A percentile compares a stretch with the other conserved stretches of the same genome.
phyloP scores from a whole-genome alignment of 441 rosid species.

The Codiaeum variegatum region DNA sequence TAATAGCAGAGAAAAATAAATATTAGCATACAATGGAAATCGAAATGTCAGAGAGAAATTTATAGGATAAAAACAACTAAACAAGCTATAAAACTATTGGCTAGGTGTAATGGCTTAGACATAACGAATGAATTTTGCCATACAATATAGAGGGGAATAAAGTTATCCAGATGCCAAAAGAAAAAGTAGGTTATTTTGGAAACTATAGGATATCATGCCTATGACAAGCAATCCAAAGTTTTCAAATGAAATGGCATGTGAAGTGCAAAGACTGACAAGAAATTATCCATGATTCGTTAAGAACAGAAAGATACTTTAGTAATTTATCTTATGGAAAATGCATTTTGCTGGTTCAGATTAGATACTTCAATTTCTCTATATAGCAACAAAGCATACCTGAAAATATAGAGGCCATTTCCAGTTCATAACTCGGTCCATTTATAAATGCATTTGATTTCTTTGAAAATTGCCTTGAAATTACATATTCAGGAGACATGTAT shows the following conservation, averaged over 20 bases:
- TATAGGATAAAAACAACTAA: no score
- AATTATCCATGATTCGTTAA: not conserved
- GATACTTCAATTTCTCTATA: not conserved
- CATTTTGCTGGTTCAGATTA: not conserved
- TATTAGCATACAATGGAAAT: no score
- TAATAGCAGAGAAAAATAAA: no score
- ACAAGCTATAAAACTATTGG: constrained; percentile 1
- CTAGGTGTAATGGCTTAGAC: constrained; percentile 6
- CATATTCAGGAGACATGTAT: no score
- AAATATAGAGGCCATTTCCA: constrained; percentile 55
- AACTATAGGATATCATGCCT: not conserved
- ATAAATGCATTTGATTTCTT: no score
- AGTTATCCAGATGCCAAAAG: not conserved
- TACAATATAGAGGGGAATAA: constrained; percentile 21
- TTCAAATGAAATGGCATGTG: not conserved
- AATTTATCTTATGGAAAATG: not conserved
- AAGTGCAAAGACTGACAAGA: not conserved
- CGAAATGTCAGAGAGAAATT: no score
- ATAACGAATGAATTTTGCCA: constrained; percentile 2
- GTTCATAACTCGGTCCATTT: constrained; percentile 57
- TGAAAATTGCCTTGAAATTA: no score
- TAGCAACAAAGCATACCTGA: no score
- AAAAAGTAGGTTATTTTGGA: not conserved
- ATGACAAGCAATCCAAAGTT: not conserved
- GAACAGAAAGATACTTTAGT: not conserved